Percentiles rank a stretch among this genome's conserved stretches.
phyloP scores from a whole-genome alignment of 192 early-diverging fungal genomes.

The Martensiomyces pterosporus region DNA sequence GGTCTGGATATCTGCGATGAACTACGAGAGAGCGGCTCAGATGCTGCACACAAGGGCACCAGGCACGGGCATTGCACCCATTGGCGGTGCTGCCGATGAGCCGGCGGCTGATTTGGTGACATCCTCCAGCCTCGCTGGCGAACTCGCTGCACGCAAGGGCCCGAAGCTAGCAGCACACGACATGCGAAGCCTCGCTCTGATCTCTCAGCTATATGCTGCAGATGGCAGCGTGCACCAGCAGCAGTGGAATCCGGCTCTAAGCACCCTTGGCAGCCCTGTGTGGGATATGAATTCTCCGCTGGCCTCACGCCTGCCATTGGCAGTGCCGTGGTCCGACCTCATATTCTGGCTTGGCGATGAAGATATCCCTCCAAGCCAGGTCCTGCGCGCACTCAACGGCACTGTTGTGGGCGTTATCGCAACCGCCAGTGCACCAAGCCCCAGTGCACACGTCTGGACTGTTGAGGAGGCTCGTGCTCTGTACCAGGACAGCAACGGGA shows the following conservation, averaged over 20 bases:
- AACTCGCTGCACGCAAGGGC: conserved; percentile 18
- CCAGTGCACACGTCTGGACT: conserved; percentile 29
- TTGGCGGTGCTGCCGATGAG: no score
- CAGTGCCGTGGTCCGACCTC: conserved; percentile 60
- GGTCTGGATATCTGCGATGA: conserved; percentile 34
- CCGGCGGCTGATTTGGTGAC: not conserved
- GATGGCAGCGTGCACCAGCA: conserved; percentile 1
- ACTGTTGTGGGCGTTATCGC: conserved; percentile 73
- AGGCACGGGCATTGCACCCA: conserved; percentile 10
- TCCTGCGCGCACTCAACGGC: conserved; percentile 81
- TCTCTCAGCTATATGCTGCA: conserved; percentile 66
- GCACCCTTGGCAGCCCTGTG: conserved; percentile 2
- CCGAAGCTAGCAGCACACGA: conserved; percentile 57
- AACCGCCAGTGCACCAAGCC: conserved; percentile 17
- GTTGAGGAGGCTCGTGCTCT: conserved; percentile 13
- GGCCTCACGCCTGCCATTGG: conserved; percentile 55
- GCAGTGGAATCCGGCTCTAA: conserved; percentile 1
- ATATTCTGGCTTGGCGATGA: conserved; percentile 65
- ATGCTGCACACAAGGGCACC: conserved; percentile 11
- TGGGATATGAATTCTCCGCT: conserved; percentile 60
- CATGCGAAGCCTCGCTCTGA: conserved; percentile 59
- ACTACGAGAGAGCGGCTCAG: conserved; percentile 15
- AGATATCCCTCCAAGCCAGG: conserved; percentile 75
- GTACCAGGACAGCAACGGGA: conserved; percentile 11
- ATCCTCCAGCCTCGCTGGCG: not conserved